These are phyloP conservation scores for Fusarium sp. DNA, from an alignment of 2,329 filamentous ascomycete genomes.

Conservation along the genomic window DNA sequence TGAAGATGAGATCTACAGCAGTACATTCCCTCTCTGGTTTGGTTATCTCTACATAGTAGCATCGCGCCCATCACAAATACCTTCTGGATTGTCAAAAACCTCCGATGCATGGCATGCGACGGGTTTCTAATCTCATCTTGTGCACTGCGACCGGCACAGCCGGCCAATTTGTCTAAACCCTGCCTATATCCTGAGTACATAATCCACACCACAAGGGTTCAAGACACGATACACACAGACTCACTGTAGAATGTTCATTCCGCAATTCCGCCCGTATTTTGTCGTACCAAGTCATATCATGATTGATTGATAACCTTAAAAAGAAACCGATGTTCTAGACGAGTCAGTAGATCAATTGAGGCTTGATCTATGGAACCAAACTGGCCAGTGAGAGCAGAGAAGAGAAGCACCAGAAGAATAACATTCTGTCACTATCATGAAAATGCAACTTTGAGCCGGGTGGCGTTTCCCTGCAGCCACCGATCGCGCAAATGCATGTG, in stretches of 20 bases:
- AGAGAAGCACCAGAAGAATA: neutral
- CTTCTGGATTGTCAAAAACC: neutral
- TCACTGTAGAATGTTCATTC: neutral
- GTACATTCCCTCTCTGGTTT: neutral
- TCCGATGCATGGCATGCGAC: neutral
- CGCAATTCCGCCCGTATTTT: neutral
- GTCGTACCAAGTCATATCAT: neutral
- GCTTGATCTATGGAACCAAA: neutral
- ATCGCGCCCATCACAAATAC: neutral
- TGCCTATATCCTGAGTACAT: neutral
- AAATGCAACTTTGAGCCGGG: neutral
- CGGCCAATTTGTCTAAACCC: neutral
- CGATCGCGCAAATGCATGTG: slow-evolving; percentile 16
- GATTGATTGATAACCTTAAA: neutral
- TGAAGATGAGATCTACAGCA: neutral
- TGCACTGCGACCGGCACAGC: neutral
- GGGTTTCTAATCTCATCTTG: neutral
- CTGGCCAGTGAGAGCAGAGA: neutral
- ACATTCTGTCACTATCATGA: neutral
- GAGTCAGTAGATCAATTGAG: neutral
- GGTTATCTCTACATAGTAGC: neutral
- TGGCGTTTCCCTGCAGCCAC: slow-evolving; percentile 1
- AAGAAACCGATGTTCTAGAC: neutral
- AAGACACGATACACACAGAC: neutral
- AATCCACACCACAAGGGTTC: neutral